Evolutionary conservation across 352 stramenopile species (phyloP).

Genomic region (Phytophthora tubulina): DNA sequence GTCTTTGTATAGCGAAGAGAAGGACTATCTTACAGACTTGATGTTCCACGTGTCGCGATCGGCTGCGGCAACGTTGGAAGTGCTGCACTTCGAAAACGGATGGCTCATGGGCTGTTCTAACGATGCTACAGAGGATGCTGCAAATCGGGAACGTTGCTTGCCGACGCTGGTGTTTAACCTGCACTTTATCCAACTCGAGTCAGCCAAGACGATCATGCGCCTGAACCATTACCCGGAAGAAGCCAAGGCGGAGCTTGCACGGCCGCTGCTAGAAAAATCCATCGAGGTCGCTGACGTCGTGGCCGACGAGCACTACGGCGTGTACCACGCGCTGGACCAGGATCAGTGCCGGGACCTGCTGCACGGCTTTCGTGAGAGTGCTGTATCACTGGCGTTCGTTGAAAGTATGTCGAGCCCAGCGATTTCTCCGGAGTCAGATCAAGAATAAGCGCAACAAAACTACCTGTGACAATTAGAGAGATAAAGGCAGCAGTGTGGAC

Average conservation of each 20-base stretch:
- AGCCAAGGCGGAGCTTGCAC: slow-evolving; percentile 65
- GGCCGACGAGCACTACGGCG: slow-evolving; percentile 78
- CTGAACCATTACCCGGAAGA: slow-evolving; percentile 71
- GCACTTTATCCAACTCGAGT: slow-evolving; percentile 84
- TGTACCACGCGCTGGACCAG: slow-evolving; percentile 66
- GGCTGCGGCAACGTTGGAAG: slow-evolving; percentile 61
- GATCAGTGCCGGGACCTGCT: slow-evolving; percentile 78
- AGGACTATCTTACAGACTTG: slow-evolving; percentile 75
- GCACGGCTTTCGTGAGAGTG: slow-evolving; percentile 73
- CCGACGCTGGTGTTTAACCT: slow-evolving; percentile 77
- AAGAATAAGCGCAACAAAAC: slow-evolving; percentile 36
- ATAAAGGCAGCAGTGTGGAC: slow-evolving; percentile 21
- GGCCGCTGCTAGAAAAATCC: slow-evolving; percentile 73
- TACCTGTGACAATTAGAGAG: slow-evolving; percentile 45
- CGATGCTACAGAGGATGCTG: slow-evolving; percentile 52
- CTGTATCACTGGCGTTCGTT: slow-evolving; percentile 67
- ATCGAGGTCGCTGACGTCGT: slow-evolving; percentile 83
- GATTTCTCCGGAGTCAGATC: slow-evolving; percentile 28
- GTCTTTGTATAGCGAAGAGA: slow-evolving; percentile 78
- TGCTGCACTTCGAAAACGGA: slow-evolving; percentile 83
- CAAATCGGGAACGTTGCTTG: slow-evolving; percentile 65
- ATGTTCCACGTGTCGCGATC: slow-evolving; percentile 80
- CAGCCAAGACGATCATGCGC: slow-evolving; percentile 73
- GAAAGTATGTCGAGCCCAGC: slow-evolving; percentile 41
- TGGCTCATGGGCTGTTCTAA: slow-evolving; percentile 72